Percentiles rank a stretch among this genome's conserved stretches.
phyloP scores from a whole-genome alignment of 1,284 basidiomycete species.

The Agroathelia rolfsii region DNA sequence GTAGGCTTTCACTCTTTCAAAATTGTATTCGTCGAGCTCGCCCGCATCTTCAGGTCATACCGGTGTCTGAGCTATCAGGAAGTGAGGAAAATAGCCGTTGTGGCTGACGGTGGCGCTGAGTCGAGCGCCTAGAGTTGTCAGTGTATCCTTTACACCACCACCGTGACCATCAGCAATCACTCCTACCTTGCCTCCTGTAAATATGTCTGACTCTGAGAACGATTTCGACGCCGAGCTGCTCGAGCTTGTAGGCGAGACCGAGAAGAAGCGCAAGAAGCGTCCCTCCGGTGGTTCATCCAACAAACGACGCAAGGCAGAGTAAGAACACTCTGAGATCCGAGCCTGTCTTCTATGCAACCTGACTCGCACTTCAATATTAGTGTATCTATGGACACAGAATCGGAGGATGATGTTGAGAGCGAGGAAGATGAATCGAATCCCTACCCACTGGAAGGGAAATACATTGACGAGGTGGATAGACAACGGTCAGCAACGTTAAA shows the following conservation, averaged over 20 bases:
- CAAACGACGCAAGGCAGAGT: constrained; percentile 45
- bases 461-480: constrained; percentile 75
- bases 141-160: too few species aligned
- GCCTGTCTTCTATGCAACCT: constrained; percentile 5
- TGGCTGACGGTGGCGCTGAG: too few species aligned
- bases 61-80: too few species aligned
- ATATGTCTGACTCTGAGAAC: constrained; percentile 65
- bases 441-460: constrained; percentile 88
- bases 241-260: constrained; percentile 51
- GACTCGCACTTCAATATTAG: constrained; percentile 12
- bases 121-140: too few species aligned
- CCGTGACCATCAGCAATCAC: too few species aligned
- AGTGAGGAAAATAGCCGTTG: too few species aligned
- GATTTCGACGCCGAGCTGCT: constrained; percentile 61
- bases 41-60: too few species aligned
- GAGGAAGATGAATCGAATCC: constrained; percentile 52
- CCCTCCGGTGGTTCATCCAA: constrained; percentile 25
- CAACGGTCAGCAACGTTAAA: constrained; percentile 46
- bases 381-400: constrained; percentile 31
- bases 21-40: too few species aligned
- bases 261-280: constrained; percentile 39
- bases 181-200: constrained; percentile 10
- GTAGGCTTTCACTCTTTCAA: too few species aligned
- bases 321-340: constrained; percentile 14
- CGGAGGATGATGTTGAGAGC: constrained; percentile 46